These are phyloP conservation scores for Alternaria consortialis DNA, from an alignment of 2,329 filamentous ascomycete genomes.

Conservation along the genomic window DNA sequence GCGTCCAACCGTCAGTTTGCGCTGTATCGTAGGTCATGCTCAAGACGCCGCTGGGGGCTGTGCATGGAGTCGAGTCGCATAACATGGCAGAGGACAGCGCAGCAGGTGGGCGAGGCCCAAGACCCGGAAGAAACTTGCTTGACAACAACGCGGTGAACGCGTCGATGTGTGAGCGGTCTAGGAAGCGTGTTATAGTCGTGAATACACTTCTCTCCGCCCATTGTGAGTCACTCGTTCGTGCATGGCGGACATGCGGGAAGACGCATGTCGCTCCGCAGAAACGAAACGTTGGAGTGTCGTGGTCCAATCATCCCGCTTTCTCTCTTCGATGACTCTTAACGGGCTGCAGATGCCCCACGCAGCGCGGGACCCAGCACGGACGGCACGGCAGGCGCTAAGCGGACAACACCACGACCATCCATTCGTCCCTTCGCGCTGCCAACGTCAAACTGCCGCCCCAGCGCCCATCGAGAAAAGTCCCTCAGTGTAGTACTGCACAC, in stretches of 20 bases:
- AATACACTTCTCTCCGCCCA: slow-evolving; percentile 36
- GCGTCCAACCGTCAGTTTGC: slow-evolving; percentile 21
- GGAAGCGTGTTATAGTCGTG: slow-evolving; percentile 52
- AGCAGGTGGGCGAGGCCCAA: slow-evolving; percentile 39
- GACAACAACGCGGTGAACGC: slow-evolving; percentile 46
- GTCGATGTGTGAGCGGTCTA: slow-evolving; percentile 35
- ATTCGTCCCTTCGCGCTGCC: slow-evolving; percentile 42
- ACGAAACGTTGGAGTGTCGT: slow-evolving; percentile 45
- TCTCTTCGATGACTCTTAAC: slow-evolving; percentile 45
- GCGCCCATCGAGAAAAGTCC: slow-evolving; percentile 11
- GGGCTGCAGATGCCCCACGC: slow-evolving; percentile 30
- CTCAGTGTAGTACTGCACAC: slow-evolving; percentile 19
- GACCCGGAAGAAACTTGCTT: slow-evolving; percentile 37
- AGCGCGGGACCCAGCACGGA: slow-evolving; percentile 31
- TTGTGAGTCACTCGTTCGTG: slow-evolving; percentile 48
- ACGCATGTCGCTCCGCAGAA: slow-evolving; percentile 38
- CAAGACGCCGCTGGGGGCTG: slow-evolving; percentile 11
- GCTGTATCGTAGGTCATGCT: slow-evolving; percentile 1
- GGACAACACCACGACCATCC: slow-evolving; percentile 38
- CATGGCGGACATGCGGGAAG: slow-evolving; percentile 30
- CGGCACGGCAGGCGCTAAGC: slow-evolving; percentile 42
- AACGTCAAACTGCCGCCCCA: slow-evolving; percentile 46
- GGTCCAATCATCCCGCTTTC: slow-evolving; percentile 38
- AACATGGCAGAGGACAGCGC: slow-evolving; percentile 18
- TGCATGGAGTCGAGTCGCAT: slow-evolving; percentile 15